A percentile compares a stretch with the other conserved stretches of the same genome.
phyloP scores from a whole-genome alignment of 2,329 filamentous ascomycete species.

The Karstenula rhodostoma region DNA sequence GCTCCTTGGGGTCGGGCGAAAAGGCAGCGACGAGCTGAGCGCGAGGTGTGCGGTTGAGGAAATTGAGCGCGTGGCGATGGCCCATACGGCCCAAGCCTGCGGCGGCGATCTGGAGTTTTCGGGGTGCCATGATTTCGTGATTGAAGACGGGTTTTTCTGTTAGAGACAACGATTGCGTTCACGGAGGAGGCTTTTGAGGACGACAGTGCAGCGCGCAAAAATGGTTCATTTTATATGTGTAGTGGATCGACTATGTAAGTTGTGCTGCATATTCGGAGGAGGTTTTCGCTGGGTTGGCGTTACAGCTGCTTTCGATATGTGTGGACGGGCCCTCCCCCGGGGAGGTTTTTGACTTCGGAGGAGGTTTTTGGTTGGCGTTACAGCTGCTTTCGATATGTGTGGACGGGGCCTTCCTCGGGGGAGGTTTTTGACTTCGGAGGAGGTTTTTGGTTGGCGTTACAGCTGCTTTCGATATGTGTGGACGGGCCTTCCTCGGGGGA shows the following conservation, averaged over 20 bases:
- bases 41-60: constrained; percentile 55
- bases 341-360: constrained; percentile 13
- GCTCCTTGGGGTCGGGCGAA: constrained; percentile 56
- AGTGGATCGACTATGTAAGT: constrained; percentile 15
- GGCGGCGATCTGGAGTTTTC: constrained; percentile 50
- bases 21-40: constrained; percentile 61
- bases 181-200: neutral
- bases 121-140: constrained; percentile 22
- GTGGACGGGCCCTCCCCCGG: constrained; percentile 2
- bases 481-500: neutral
- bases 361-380: no score
- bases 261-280: constrained; percentile 16
- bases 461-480: neutral
- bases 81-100: constrained; percentile 63
- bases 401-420: constrained; percentile 5
- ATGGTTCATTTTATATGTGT: constrained; percentile 16
- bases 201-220: neutral
- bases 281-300: constrained; percentile 6
- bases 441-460: no score
- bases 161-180: neutral
- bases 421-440: constrained; percentile 12
- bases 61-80: constrained; percentile 59
- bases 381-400: neutral
- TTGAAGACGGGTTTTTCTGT: neutral
- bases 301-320: neutral